Conservation (phyloP, 1,284 basidiomycete species). For the Puccinia polysora region DNA sequence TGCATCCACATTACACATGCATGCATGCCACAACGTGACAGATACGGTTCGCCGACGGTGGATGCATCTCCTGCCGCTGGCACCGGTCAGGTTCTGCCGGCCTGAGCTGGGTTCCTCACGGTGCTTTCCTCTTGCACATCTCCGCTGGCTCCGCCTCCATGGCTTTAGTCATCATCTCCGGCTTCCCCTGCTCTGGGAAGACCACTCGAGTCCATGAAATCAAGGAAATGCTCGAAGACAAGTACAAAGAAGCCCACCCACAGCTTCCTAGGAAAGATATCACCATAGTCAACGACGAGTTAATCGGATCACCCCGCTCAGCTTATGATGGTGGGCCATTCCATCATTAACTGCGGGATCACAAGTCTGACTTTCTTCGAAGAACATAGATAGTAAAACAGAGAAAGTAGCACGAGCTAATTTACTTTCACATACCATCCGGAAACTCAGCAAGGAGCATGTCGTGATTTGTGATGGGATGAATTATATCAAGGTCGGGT, state of each 20-base stretch:
- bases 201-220: constrained; percentile 38
- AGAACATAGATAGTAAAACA: constrained; percentile 32
- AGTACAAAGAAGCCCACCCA: neutral
- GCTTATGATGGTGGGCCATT: constrained; percentile 34
- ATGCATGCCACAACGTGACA: too few species aligned
- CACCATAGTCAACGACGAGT: constrained; percentile 21
- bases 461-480: constrained; percentile 38
- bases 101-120: neutral
- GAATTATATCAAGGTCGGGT: constrained; percentile 39
- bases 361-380: neutral
- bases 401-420: constrained; percentile 27
- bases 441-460: constrained; percentile 22
- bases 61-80: too few species aligned
- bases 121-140: neutral
- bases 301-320: constrained; percentile 17
- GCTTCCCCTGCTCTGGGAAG: constrained; percentile 37
- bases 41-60: too few species aligned
- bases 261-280: neutral
- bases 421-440: constrained; percentile 30
- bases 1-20: too few species aligned
- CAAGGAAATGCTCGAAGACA: constrained; percentile 22
- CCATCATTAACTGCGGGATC: neutral
- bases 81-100: too few species aligned
- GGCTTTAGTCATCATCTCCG: constrained; percentile 33
- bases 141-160: constrained; percentile 20